Base-by-base conservation (phyloP, 2,329 filamentous ascomycete genomes). In the Pseudocercospora ulei region DNA sequence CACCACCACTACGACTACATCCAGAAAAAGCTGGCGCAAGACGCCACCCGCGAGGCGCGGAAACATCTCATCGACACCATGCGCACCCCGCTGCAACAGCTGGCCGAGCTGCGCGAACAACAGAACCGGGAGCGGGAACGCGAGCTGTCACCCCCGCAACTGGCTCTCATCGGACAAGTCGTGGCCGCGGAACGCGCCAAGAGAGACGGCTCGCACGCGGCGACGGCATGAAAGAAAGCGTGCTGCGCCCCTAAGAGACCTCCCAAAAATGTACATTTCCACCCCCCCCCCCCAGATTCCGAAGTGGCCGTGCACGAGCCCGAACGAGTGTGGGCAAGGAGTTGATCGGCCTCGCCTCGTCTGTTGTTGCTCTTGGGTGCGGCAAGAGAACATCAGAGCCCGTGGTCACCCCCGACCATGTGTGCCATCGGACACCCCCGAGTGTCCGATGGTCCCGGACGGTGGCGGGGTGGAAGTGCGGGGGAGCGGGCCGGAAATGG, bases 1-100 rank as follows among this genome's bases (percentile, higher is more conserved):
- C 71, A 83, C 31, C 84, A 93, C 65, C 81, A 86, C 47, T 66
- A 73, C 29, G 80, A 80, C 60, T 93, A 80, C 58, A 62, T 87
- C 36, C 68, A 68, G 49, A 65, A 68, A 62, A 80, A 78, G 68
- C 68, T 75, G 60, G 64, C 68, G 43, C 71, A 79, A 58, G 78
- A 74, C 44, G 61, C 62, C 31, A 64, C 63, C 52, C 60, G 65
- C 48, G 64, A 64, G 56, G 59, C 62, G 51, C 58, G 65, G 51
- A 63, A 62, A 51, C 59, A 57, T 44, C 46, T 61, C 16, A 52
- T 55, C 19, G 52, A 52, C 37, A 61, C 55, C 44, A 62, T 71
- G 58, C 56, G 66, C 44, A 71, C 68, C 35, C 70, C 70, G 7
- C 50, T 63, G 48, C 63, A 65, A 40, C 65, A 70, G 50, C 52